Percentiles rank a stretch among this genome's conserved stretches.
These are phyloP conservation scores for Diversispora epigaea DNA, from an alignment of 192 early-diverging fungal species.

Conservation along the genomic window DNA sequence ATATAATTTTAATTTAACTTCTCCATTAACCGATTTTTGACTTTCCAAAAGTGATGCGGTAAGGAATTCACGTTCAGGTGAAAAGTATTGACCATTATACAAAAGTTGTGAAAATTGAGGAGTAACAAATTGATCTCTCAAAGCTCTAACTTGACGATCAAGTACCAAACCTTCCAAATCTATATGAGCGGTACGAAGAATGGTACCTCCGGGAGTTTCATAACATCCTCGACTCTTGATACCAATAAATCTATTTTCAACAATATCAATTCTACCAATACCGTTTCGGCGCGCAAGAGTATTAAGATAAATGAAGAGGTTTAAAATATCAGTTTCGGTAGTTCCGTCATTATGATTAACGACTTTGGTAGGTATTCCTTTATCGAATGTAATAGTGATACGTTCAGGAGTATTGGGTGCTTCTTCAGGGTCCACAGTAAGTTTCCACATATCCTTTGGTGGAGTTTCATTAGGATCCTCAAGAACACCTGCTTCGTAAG, in stretches of 20 bases:
- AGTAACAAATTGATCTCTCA: slow-evolving; percentile 90
- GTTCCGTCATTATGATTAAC: slow-evolving; percentile 76
- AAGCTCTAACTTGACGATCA: slow-evolving; percentile 92
- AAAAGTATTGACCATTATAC: slow-evolving; percentile 98
- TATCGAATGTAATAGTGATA: slow-evolving; percentile 86
- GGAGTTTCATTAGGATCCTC: slow-evolving; percentile 97
- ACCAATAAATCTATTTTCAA: slow-evolving; percentile 98
- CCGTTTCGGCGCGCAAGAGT: slow-evolving; percentile 94
- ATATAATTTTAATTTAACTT: slow-evolving; percentile 94
- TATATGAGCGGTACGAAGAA: slow-evolving; percentile 91
- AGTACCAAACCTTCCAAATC: slow-evolving; percentile 94
- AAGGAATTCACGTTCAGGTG: slow-evolving; percentile 91
- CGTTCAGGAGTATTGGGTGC: slow-evolving; percentile 95
- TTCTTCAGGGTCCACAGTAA: slow-evolving; percentile 95
- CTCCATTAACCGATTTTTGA: slow-evolving; percentile 87
- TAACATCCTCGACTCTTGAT: slow-evolving; percentile 99
- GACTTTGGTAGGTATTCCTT: slow-evolving; percentile 87
- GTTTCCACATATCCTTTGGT: slow-evolving; percentile 99
- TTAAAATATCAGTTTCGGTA: slow-evolving; percentile 62
- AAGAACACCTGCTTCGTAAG: slow-evolving; percentile 74
- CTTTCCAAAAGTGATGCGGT: slow-evolving; percentile 76
- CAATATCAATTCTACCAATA: slow-evolving; percentile 98
- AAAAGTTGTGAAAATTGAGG: slow-evolving; percentile 69
- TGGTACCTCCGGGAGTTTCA: slow-evolving; percentile 98
- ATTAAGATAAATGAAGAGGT: slow-evolving; percentile 97